These are phyloP conservation scores for Kwoniella botswanensis DNA, from an alignment of 768 basidiomycete genomes.

Conservation along the genomic window DNA sequence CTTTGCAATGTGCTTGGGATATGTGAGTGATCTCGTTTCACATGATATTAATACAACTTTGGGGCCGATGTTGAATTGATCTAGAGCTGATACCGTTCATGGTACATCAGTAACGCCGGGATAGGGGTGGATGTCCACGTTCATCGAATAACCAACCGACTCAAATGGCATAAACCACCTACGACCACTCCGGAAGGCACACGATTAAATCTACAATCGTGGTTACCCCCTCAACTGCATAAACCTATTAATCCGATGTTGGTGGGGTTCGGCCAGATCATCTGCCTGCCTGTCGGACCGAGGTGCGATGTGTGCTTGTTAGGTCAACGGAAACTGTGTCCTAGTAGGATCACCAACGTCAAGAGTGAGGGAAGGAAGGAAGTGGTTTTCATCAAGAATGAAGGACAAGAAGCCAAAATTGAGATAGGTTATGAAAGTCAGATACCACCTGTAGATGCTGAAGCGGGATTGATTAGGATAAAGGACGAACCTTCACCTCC, in stretches of 20 bases:
- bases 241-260: conserved; percentile 57
- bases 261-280: conserved; percentile 56
- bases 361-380: conserved; percentile 50
- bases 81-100: not conserved
- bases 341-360: conserved; percentile 44
- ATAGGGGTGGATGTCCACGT: conserved; percentile 98
- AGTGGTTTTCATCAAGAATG: conserved; percentile 46
- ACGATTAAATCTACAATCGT: conserved; percentile 60
- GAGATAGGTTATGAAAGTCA: conserved; percentile 33
- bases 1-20: conserved; percentile 77
- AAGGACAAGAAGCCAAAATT: conserved; percentile 31
- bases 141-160: conserved; percentile 88
- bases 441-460: conserved; percentile 7
- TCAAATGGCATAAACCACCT: conserved; percentile 86
- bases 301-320: conserved; percentile 56
- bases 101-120: conserved; percentile 70
- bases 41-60: not conserved
- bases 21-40: conserved; percentile 30
- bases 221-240: conserved; percentile 54
- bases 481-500: conserved; percentile 17
- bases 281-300: conserved; percentile 56
- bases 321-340: conserved; percentile 49
- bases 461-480: conserved; percentile 19
- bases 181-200: conserved; percentile 90
- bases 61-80: no score